Conservation (phyloP, 2,329 filamentous ascomycete genomes). For the Chrysosporium keratinophilum region DNA sequence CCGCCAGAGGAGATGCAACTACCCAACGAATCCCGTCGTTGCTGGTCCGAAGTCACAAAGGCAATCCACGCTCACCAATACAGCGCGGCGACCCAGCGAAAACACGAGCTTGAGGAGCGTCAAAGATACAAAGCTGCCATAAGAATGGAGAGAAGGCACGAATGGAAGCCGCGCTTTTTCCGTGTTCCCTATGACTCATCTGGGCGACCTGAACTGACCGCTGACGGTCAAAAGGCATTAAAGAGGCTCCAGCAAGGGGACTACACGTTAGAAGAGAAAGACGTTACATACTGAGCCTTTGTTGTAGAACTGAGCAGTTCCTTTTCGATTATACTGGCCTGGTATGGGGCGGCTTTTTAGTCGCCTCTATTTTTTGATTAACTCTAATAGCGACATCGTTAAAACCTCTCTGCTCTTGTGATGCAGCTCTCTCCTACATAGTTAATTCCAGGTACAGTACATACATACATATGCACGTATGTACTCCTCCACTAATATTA, state of each 20-base stretch:
- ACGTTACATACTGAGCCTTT: background rate
- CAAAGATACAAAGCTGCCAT: constrained; percentile 78
- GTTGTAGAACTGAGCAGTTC: background rate
- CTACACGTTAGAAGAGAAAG: constrained; percentile 39
- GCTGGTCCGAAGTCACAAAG: constrained; percentile 80
- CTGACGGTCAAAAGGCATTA: constrained; percentile 50
- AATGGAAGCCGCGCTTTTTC: constrained; percentile 87
- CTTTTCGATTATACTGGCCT: constrained; percentile 2
- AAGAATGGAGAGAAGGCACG: constrained; percentile 56
- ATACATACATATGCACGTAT: no score
- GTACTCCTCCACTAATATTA: no score
- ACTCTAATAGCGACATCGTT: no score
- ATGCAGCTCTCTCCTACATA: no score
- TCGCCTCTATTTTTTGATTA: no score
- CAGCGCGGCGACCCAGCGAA: constrained; percentile 69
- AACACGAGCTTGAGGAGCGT: constrained; percentile 81
- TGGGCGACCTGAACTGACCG: constrained; percentile 53
- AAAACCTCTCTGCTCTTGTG: no score
- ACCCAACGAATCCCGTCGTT: constrained; percentile 75
- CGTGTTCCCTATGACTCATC: constrained; percentile 48
- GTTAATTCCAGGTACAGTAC: no score
- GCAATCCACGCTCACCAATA: constrained; percentile 79
- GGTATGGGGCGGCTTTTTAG: no score
- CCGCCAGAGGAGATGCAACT: constrained; percentile 71
- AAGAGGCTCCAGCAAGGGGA: constrained; percentile 45